Base-by-base conservation (phyloP, 257 asterid species). In the Solanum etuberosum region DNA sequence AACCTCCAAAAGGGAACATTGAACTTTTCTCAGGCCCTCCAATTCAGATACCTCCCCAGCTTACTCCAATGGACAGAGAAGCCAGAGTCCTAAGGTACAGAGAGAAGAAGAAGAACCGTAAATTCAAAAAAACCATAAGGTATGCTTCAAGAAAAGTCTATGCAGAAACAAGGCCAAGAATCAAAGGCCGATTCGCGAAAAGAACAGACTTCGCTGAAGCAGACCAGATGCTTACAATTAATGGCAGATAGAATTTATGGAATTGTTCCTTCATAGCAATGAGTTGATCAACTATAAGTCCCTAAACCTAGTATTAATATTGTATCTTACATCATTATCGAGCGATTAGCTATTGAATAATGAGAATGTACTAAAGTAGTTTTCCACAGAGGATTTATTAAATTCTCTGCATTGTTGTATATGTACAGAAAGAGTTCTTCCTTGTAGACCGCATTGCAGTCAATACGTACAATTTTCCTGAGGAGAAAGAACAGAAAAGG, bases 101-200 rank as follows among this genome's bases (percentile, higher is more conserved):
- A 83, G 98, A 96, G 94, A 96, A 96, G 94, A 96, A 95, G 91
- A 96, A 93, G 91, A 91, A 87, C 12, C 89, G 98, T 35, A 96
- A 90, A 84, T 96, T 96, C 54, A 97, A 96, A 88, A 96, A 94
- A 91, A 94, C 98, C 18, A 96, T 96, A 6, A 78, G 98, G 86
- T 96, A 96, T n/a, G 98, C 98, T 1, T 94, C 98, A 6, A 87
- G 98, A 86, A 96, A 96, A 89, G 98, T 98, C 7, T 96, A 96
- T 51, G 98, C 98, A 16, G 98, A 96, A 65, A 94, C 93, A 1
- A 90, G 98, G 84, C 98, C 98, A 9, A 91, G 98, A 86, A 88
- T 96, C 71, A 96, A 94, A 91, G 98, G 98, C 4, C 92, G 98
- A 5, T 96, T 96, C 42, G 98, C 95, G 0, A 96, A 94, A 61